phyloP scores from a whole-genome alignment of 1,284 basidiomycete species.

The Cutaneotrichosporon dermatis region DNA sequence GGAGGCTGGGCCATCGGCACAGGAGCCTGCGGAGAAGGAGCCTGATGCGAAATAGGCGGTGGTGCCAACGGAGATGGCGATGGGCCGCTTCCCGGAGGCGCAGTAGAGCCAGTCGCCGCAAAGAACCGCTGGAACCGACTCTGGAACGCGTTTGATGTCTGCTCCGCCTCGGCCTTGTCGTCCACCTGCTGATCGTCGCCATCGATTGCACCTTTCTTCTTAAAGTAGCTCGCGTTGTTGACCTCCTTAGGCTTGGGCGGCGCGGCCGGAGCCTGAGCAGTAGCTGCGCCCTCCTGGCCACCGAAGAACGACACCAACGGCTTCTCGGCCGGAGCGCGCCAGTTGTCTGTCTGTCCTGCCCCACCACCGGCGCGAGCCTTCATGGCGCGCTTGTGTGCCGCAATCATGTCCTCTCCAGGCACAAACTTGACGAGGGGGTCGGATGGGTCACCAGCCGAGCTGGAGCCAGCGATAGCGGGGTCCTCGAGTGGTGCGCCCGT shows the following conservation, averaged over 20 bases:
- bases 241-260: conserved; percentile 33
- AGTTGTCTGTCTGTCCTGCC: conserved; percentile 8
- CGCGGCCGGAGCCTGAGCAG: neutral
- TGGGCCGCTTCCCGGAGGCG: neutral
- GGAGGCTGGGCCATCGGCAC: neutral
- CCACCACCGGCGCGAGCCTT: conserved; percentile 24
- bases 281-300: neutral
- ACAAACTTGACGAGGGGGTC: conserved; percentile 30
- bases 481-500: conserved; percentile 16
- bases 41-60: neutral
- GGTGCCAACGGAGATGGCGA: neutral
- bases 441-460: conserved; percentile 16
- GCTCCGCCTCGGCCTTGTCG: conserved; percentile 11
- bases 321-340: conserved; percentile 25
- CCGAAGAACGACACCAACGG: conserved; percentile 35
- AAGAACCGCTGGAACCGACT: conserved; percentile 46
- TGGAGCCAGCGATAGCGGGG: conserved; percentile 27
- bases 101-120: conserved; percentile 1
- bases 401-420: conserved; percentile 45
- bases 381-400: conserved; percentile 40
- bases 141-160: conserved; percentile 24
- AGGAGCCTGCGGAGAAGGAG: neutral
- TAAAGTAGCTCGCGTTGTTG: conserved; percentile 40
- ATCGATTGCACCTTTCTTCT: conserved; percentile 22
- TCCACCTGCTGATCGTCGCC: conserved; percentile 16